These are phyloP conservation scores for Saururus chinensis DNA, from an alignment of 164 flowering plant species.

Conservation along the genomic window DNA sequence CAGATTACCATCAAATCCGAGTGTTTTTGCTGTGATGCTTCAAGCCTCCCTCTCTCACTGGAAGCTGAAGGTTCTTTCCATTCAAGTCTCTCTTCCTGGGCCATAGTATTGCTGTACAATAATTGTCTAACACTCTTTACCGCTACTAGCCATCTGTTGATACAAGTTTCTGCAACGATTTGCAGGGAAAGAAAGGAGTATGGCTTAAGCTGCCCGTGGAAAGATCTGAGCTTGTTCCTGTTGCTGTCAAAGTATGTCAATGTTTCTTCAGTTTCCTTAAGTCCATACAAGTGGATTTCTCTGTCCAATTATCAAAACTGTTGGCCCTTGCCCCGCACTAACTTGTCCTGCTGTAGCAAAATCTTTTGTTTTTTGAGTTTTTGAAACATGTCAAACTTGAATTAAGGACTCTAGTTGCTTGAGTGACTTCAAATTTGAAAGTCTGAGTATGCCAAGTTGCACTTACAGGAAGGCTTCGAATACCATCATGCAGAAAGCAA, in stretches of 20 bases:
- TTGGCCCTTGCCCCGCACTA: neutral
- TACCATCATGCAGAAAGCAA: slow-evolving; percentile 63
- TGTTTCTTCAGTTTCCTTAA: neutral
- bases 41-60: slow-evolving; percentile 35
- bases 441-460: neutral
- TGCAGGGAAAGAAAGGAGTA: slow-evolving; percentile 52
- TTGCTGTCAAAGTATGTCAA: slow-evolving; percentile 40
- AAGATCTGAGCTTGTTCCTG: slow-evolving; percentile 52
- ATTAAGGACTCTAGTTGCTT: neutral
- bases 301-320: neutral
- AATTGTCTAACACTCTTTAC: neutral
- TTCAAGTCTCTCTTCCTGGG: too few relatives aligned
- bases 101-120: too few relatives aligned
- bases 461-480: slow-evolving; percentile 45
- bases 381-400: neutral
- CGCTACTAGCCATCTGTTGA: neutral
- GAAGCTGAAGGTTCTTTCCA: slow-evolving; percentile 33
- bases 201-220: slow-evolving; percentile 44
- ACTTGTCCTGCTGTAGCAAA: neutral
- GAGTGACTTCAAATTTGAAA: neutral
- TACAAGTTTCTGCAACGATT: neutral
- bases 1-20: slow-evolving; percentile 34
- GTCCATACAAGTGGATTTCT: too few relatives aligned
- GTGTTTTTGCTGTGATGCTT: slow-evolving; percentile 37
- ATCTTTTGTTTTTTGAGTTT: neutral